phyloP scores from a whole-genome alignment of 139 green algal genomes.

The Coelastrella sp. region DNA sequence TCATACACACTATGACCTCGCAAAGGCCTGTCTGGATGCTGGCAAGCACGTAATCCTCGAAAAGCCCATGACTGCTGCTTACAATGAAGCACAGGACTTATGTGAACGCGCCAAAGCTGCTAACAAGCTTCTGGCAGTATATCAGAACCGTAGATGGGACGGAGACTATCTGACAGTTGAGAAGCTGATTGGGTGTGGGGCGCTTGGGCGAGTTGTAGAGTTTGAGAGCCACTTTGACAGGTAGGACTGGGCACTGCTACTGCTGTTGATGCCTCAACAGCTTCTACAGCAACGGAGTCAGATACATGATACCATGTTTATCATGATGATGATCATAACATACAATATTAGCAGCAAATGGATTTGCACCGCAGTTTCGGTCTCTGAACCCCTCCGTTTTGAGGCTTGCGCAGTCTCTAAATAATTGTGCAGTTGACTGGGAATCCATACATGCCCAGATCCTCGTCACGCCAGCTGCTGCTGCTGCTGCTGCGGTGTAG shows the following conservation, averaged over 20 bases:
- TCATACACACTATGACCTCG: slow-evolving; percentile 1
- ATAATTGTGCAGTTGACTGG: too few relatives aligned
- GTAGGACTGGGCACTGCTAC: background rate
- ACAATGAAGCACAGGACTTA: background rate
- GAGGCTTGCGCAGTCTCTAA: too few relatives aligned
- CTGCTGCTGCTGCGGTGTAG: slow-evolving; percentile 29
- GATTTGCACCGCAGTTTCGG: too few relatives aligned
- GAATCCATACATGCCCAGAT: too few relatives aligned
- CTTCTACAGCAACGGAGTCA: too few relatives aligned
- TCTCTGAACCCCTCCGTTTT: too few relatives aligned
- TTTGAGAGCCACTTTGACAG: slow-evolving; percentile 41
- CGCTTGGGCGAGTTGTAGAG: slow-evolving; percentile 34
- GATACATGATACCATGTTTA: too few relatives aligned
- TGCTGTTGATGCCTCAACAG: slow-evolving; percentile 15
- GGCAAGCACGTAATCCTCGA: slow-evolving; percentile 43
- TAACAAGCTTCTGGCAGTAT: slow-evolving; percentile 37
- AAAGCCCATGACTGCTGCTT: slow-evolving; percentile 21
- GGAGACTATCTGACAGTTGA: slow-evolving; percentile 27
- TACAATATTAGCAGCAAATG: too few relatives aligned
- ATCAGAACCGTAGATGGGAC: slow-evolving; percentile 47
- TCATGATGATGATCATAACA: too few relatives aligned
- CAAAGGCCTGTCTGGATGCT: slow-evolving; percentile 7
- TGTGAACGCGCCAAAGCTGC: background rate
- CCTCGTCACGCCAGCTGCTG: background rate
- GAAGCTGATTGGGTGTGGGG: background rate